phyloP scores from a whole-genome alignment of 768 basidiomycete genomes.

The Suillus occidentalis region DNA sequence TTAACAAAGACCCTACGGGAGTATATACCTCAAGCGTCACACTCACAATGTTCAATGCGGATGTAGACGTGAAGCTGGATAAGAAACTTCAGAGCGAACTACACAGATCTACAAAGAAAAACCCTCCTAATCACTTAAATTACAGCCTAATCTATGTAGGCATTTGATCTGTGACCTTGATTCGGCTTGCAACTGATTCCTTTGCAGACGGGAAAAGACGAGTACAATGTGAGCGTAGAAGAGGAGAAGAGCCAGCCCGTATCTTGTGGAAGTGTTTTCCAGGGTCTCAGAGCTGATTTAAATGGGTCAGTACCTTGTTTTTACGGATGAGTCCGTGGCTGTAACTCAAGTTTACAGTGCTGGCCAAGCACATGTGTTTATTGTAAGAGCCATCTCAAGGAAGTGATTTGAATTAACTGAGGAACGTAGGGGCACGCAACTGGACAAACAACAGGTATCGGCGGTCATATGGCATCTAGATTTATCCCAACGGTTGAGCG shows the following conservation, averaged over 20 bases:
- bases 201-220: slow-evolving; percentile 73
- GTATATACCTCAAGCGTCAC: slow-evolving; percentile 26
- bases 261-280: slow-evolving; percentile 78
- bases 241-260: slow-evolving; percentile 63
- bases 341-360: slow-evolving; percentile 36
- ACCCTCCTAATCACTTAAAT: slow-evolving; percentile 71
- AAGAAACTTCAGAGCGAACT: slow-evolving; percentile 72
- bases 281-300: slow-evolving; percentile 83
- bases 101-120: slow-evolving; percentile 92
- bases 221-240: slow-evolving; percentile 70
- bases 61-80: slow-evolving; percentile 60
- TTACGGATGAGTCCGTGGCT: neutral
- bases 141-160: slow-evolving; percentile 85
- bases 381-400: slow-evolving; percentile 46
- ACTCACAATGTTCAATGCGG: slow-evolving; percentile 35
- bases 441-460: slow-evolving; percentile 85
- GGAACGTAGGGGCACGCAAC: slow-evolving; percentile 79
- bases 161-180: slow-evolving; percentile 8
- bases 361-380: slow-evolving; percentile 79
- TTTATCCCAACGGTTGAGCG: slow-evolving; percentile 97
- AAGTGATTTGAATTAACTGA: slow-evolving; percentile 6
- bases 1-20: slow-evolving; percentile 25
- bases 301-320: slow-evolving; percentile 55
- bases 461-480: slow-evolving; percentile 69
- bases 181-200: neutral